Base-by-base conservation (phyloP, 2,329 filamentous ascomycete species). In the Didymella exigua region DNA sequence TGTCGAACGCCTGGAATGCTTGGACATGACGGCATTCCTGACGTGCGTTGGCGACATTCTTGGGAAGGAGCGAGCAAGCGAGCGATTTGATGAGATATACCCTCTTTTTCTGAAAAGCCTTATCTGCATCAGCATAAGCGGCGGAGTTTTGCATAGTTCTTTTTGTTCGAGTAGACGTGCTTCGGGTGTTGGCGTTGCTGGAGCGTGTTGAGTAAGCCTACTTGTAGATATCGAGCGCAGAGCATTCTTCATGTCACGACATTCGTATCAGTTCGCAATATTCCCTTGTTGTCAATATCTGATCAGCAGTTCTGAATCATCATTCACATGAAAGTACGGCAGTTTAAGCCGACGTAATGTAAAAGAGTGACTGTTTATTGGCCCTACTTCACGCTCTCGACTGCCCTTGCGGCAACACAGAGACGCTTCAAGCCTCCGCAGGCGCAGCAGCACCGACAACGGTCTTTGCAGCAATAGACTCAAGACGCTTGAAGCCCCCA, bases 401-500 rank as follows among this genome's bases (percentile, higher is more conserved):
- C 7, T 3, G 1, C 14, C 7, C 10, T 6, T 2, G 10, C 7
- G 33, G 19, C 26, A 16, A 16, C 14, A 26, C 21, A 1, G 1
- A 23, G 19, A 33, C 19, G 9, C 4, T 14, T 26, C 37, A 63
- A 18, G 10, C 30, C 24, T 44, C 24, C 16, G 47, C 53, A 30
- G 48, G 34, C 34, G 59, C 61, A 29, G 59, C 61, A 58, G 59
- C 61, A 26, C 61, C 61, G 26, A 62, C 43, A 7, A 64, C 40
- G 0, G 55, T 61, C 49, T 62, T 63, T 0, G 55, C 57, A 23
- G 52, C 53, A 18, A 56, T 37, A 34, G 26, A 34, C 41, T 55
- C 52, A 5, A 55, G 30, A 11, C 52, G 34, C 52, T 50, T 80
- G 75, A 87, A 91, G 2, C 89, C 89, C 37, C 89, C 89, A 34